Conservation (phyloP, 176 grass and related monocot genomes). For the Eleusine coracana region DNA sequence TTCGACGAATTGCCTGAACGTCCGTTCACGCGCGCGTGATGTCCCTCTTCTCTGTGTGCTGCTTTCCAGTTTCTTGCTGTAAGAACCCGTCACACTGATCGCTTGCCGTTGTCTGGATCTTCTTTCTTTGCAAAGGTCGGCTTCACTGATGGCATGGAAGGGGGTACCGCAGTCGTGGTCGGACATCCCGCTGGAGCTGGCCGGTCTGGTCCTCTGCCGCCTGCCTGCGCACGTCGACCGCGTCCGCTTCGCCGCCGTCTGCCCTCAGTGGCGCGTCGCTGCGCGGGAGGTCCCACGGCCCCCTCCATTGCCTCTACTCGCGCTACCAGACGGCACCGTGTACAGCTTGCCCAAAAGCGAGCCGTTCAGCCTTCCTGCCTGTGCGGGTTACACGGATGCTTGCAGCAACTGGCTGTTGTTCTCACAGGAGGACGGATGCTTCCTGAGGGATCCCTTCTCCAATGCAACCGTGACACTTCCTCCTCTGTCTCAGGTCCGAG, state of each 20-base stretch:
- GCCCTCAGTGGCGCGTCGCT: neutral
- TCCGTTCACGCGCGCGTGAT: no score
- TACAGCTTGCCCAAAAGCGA: neutral
- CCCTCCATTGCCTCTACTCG: neutral
- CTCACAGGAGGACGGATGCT: neutral
- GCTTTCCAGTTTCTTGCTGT: no score
- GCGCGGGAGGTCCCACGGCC: neutral
- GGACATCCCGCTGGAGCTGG: constrained; percentile 18
- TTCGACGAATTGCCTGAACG: no score
- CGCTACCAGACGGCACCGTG: neutral
- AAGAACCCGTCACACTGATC: no score
- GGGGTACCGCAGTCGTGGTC: neutral
- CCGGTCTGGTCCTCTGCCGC: neutral
- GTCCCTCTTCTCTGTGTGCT: no score
- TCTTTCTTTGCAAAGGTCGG: neutral
- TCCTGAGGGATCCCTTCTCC: neutral
- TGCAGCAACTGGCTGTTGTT: neutral
- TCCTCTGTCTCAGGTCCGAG: neutral
- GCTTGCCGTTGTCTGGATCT: neutral
- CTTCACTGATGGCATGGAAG: neutral
- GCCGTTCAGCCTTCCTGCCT: neutral
- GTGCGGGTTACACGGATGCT: neutral
- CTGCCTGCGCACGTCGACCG: neutral
- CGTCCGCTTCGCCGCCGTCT: constrained; percentile 20
- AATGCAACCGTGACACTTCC: neutral